These are phyloP conservation scores for Babesia sp. DNA, from an alignment of 169 alveolate species.

Conservation along the genomic window DNA sequence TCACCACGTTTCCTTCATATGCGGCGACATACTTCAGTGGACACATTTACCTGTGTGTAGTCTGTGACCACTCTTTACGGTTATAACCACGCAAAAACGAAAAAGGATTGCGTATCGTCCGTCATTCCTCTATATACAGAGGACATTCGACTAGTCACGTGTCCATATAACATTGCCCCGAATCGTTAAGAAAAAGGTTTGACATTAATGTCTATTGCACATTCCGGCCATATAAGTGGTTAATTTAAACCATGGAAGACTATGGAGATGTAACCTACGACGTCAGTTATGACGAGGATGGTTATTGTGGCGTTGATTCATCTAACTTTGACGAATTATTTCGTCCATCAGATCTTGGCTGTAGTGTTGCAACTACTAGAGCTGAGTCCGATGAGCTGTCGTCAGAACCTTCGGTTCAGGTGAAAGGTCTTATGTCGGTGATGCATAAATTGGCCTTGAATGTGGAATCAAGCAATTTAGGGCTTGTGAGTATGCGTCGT, in stretches of 20 bases:
- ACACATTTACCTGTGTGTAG: background rate
- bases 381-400: background rate
- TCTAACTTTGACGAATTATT: slow-evolving; percentile 30
- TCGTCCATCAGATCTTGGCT: background rate
- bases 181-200: no score
- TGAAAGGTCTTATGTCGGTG: background rate
- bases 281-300: slow-evolving; percentile 60
- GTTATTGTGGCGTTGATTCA: slow-evolving; percentile 47
- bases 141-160: no score
- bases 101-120: no score
- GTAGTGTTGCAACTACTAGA: background rate
- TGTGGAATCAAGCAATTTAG: background rate
- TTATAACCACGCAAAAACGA: no score
- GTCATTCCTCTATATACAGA: no score
- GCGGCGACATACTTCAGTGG: background rate
- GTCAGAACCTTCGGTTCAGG: background rate
- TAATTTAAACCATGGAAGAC: background rate
- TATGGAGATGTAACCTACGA: background rate
- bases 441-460: slow-evolving; percentile 35
- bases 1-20: background rate
- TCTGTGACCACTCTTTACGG: no score
- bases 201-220: no score
- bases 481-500: slow-evolving; percentile 30
- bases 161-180: no score
- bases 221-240: slow-evolving; percentile 3